These are phyloP conservation scores for Myriosclerotinia duriaeana DNA, from an alignment of 2,329 filamentous ascomycete genomes.

Conservation along the genomic window DNA sequence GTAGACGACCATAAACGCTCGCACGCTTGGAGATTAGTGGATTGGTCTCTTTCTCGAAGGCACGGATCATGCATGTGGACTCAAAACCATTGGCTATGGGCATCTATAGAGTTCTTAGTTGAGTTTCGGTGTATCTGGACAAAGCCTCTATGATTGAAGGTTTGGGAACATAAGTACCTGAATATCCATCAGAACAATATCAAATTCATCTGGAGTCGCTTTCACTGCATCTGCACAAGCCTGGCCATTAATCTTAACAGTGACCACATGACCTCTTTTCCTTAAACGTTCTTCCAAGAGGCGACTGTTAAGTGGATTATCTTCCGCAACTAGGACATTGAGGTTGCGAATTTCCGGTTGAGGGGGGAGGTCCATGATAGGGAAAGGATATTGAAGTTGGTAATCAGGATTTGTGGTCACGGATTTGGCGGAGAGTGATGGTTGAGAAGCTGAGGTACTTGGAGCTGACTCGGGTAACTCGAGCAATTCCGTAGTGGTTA, in stretches of 20 bases:
- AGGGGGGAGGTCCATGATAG: conserved; percentile 10
- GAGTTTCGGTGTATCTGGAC: background rate
- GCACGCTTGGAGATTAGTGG: conserved; percentile 46
- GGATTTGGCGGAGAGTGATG: conserved; percentile 1
- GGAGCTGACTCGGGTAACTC: background rate
- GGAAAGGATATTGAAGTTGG: conserved; percentile 30
- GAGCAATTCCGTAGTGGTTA: background rate
- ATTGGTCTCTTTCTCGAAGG: conserved; percentile 55
- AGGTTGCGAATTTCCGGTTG: conserved; percentile 31
- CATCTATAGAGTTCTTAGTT: conserved; percentile 60
- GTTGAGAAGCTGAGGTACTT: background rate
- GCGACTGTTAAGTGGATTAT: conserved; percentile 83
- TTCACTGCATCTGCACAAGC: conserved; percentile 73
- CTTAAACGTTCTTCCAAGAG: conserved; percentile 79
- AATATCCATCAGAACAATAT: conserved; percentile 89
- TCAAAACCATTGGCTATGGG: conserved; percentile 82
- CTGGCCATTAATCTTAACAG: conserved; percentile 76
- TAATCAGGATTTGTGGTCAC: conserved; percentile 18
- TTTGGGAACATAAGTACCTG: conserved; percentile 58
- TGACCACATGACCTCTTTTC: conserved; percentile 69
- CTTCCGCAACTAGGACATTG: conserved; percentile 75
- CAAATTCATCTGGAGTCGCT: conserved; percentile 62
- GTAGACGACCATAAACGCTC: conserved; percentile 62
- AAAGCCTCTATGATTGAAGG: background rate
- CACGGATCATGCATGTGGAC: conserved; percentile 80